Percentiles rank a stretch among this genome's conserved stretches.
Evolutionary conservation across 306 rosid genomes (phyloP).

Genomic region (Lathyrus sativus): DNA sequence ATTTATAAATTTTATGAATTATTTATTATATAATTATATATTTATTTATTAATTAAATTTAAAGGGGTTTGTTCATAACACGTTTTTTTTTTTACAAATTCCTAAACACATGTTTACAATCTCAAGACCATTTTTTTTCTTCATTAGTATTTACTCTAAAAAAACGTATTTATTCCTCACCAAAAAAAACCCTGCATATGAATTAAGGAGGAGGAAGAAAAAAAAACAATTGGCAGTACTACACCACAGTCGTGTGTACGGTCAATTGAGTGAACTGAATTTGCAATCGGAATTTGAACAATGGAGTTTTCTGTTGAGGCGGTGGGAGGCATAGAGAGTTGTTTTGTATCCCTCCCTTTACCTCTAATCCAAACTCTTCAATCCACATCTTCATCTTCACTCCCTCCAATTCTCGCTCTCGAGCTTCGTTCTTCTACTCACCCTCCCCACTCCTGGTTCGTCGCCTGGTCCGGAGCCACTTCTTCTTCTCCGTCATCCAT

Average conservation of each 20-base stretch:
- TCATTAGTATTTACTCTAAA: too few relatives aligned
- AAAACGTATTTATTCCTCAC: too few relatives aligned
- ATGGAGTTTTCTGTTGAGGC: constrained; percentile 69
- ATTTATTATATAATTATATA: too few relatives aligned
- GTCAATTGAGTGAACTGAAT: not conserved
- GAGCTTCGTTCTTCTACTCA: constrained; percentile 64
- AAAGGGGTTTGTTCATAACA: too few relatives aligned
- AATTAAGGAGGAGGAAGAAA: too few relatives aligned
- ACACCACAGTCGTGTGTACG: not conserved
- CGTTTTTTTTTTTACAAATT: too few relatives aligned
- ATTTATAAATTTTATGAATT: too few relatives aligned
- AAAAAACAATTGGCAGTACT: too few relatives aligned
- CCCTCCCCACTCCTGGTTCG: constrained; percentile 53
- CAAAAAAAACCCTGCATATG: too few relatives aligned
- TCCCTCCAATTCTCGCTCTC: constrained; percentile 62
- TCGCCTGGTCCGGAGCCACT: constrained; percentile 94
- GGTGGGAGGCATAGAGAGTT: constrained; percentile 62
- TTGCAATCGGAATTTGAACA: not conserved
- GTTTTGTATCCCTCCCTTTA: constrained; percentile 79
- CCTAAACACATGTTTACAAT: too few relatives aligned
- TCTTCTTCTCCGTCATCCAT: constrained; percentile 56
- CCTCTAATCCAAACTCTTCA: constrained; percentile 72
- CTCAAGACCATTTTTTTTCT: too few relatives aligned
- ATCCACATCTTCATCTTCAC: constrained; percentile 45
- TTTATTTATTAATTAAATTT: too few relatives aligned